phyloP scores from a whole-genome alignment of 2,329 filamentous ascomycete species.

The Herpotrichia juniperi region DNA sequence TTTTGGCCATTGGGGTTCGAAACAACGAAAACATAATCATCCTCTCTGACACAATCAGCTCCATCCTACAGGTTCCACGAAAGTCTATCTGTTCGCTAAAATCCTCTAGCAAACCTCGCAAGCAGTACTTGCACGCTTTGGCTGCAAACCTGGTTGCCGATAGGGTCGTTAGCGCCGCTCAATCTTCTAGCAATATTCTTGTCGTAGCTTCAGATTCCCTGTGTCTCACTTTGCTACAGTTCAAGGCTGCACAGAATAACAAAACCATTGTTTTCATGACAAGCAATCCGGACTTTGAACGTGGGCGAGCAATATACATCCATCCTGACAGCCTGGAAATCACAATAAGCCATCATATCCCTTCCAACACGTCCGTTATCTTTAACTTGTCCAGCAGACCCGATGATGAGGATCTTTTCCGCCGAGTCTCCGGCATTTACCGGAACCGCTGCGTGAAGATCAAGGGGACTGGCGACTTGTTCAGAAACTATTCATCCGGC shows the following conservation, averaged over 20 bases:
- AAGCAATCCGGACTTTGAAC: constrained; percentile 2
- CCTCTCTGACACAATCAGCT: background rate
- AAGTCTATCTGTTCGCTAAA: background rate
- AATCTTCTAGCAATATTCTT: background rate
- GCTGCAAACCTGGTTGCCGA: constrained; percentile 10
- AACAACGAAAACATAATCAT: background rate
- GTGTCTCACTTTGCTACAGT: constrained; percentile 9
- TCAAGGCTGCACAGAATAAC: constrained; percentile 1
- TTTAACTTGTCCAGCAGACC: constrained; percentile 11
- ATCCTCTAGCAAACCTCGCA: background rate
- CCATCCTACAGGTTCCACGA: background rate
- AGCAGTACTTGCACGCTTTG: constrained; percentile 3
- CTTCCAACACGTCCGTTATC: constrained; percentile 1
- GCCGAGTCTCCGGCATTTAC: background rate
- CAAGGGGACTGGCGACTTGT: constrained; percentile 6
- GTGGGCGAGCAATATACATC: constrained; percentile 2
- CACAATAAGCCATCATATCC: constrained; percentile 6
- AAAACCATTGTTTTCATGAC: constrained; percentile 12
- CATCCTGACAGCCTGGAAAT: constrained; percentile 9
- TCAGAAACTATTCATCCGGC: constrained; percentile 3
- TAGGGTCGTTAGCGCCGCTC: constrained; percentile 1
- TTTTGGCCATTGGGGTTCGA: constrained; percentile 1
- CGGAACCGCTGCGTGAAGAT: background rate
- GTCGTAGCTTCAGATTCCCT: constrained; percentile 10
- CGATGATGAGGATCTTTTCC: constrained; percentile 12